Percentiles rank a stretch among this genome's conserved stretches.
These are phyloP conservation scores for Cryptococcus floricola DNA, from an alignment of 1,284 basidiomycete genomes.

Conservation along the genomic window DNA sequence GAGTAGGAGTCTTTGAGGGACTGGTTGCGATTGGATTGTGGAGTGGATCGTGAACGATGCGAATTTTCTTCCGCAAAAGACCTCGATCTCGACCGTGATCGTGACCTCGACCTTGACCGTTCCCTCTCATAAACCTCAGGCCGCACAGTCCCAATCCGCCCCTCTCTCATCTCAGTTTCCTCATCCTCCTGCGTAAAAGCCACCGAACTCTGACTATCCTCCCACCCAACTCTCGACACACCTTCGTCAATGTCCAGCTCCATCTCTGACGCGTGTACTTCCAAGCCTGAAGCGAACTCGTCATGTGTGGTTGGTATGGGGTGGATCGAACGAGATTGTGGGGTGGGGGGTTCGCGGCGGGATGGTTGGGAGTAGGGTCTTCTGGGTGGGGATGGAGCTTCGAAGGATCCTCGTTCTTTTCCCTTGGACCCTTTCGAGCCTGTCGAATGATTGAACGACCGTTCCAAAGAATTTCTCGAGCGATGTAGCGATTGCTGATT, in stretches of 20 bases:
- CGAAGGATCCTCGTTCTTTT: too few species aligned
- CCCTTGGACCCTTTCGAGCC: too few species aligned
- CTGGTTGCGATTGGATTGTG: not conserved
- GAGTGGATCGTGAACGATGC: not conserved
- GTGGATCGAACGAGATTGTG: constrained; percentile 23
- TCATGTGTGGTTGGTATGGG: constrained; percentile 27
- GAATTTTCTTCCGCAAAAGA: not conserved
- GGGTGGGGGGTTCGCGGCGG: constrained; percentile 12
- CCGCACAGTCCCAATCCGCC: constrained; percentile 1
- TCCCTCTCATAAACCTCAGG: not conserved
- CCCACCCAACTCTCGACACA: constrained; percentile 9
- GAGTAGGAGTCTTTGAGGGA: not conserved
- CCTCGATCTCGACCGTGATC: not conserved
- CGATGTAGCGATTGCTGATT: too few species aligned
- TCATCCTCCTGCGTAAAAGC: not conserved
- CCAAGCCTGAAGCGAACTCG: constrained; percentile 25
- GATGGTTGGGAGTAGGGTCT: too few species aligned
- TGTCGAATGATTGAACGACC: too few species aligned
- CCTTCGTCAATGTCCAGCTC: constrained; percentile 39
- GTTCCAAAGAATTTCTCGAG: too few species aligned
- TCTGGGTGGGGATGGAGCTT: too few species aligned
- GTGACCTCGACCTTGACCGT: too few species aligned
- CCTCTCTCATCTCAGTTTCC: constrained; percentile 1
- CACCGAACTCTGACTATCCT: constrained; percentile 3
- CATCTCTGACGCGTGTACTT: constrained; percentile 20